Conservation (phyloP, 192 early-diverging fungal species). For the Coemansia sp. region DNA sequence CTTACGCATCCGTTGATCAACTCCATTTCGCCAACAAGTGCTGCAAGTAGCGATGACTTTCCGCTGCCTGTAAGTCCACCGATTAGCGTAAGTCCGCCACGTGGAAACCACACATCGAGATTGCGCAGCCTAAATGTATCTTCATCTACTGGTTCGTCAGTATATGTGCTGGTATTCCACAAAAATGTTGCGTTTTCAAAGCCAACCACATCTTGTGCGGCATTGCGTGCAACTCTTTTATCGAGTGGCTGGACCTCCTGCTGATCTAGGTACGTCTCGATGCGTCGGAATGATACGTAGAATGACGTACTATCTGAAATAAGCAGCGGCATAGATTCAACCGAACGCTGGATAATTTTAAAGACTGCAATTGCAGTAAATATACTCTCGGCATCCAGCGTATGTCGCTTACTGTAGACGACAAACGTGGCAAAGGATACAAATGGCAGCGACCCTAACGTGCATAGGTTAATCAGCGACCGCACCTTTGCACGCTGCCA, state of each 20-base stretch:
- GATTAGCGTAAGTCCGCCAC: conserved; percentile 68
- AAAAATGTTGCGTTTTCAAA: conserved; percentile 33
- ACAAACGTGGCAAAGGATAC: conserved; percentile 61
- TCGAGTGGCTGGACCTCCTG: conserved; percentile 60
- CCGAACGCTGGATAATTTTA: conserved; percentile 62
- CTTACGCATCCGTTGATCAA: conserved; percentile 17
- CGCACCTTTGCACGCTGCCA: conserved; percentile 41
- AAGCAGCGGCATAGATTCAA: conserved; percentile 59
- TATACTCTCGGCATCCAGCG: conserved; percentile 59
- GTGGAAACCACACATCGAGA: conserved; percentile 64
- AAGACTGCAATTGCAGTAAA: conserved; percentile 74
- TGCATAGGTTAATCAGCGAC: conserved; percentile 59
- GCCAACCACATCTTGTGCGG: conserved; percentile 43
- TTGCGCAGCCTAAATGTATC: conserved; percentile 55
- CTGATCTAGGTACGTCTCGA: conserved; percentile 71
- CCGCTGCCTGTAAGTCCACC: conserved; percentile 85
- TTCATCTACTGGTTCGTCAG: neutral
- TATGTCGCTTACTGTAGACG: conserved; percentile 59
- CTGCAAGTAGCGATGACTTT: conserved; percentile 76
- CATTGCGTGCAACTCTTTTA: conserved; percentile 4
- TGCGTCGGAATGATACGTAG: conserved; percentile 62
- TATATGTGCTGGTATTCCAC: conserved; percentile 5
- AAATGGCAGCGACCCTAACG: conserved; percentile 59
- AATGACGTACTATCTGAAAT: conserved; percentile 59
- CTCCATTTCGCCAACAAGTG: conserved; percentile 81